Conservation (phyloP, 345 rosid genomes). For the Dipteronia sinensis region DNA sequence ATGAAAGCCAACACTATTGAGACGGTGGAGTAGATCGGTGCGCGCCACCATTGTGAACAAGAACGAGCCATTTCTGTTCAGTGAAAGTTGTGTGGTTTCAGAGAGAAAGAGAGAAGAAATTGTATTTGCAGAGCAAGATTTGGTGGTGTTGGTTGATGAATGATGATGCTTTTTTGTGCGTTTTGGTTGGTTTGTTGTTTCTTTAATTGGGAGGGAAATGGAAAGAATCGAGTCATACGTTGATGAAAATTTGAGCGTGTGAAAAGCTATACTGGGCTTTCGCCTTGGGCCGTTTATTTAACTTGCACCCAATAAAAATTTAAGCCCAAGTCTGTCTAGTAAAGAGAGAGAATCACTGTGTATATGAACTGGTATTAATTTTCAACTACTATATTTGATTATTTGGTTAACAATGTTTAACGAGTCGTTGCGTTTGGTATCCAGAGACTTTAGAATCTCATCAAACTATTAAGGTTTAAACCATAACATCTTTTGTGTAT, state of each 20-base stretch:
- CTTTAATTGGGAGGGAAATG: not conserved
- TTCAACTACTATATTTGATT: too few relatives aligned
- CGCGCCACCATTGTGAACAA: constrained; percentile 52
- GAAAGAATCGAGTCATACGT: too few relatives aligned
- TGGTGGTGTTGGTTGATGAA: not conserved
- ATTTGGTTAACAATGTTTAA: too few relatives aligned
- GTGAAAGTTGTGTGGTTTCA: constrained; percentile 7
- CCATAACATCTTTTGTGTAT: too few relatives aligned
- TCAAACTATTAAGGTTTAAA: too few relatives aligned
- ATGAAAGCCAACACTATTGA: constrained; percentile 65
- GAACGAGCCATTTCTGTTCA: constrained; percentile 30
- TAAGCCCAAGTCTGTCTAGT: not conserved
- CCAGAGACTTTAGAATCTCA: too few relatives aligned
- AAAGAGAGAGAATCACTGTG: too few relatives aligned
- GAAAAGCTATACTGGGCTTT: not conserved
- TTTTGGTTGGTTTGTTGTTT: not conserved
- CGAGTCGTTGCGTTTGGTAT: too few relatives aligned
- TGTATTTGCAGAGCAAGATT: not conserved
- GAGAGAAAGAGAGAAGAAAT: not conserved
- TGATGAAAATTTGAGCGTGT: not conserved
- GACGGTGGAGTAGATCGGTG: constrained; percentile 55
- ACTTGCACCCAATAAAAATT: not conserved
- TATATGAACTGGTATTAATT: too few relatives aligned
- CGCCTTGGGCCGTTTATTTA: not conserved
- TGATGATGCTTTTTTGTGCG: not conserved